A percentile compares a stretch with the other conserved stretches of the same genome.
Conservation (phyloP, 768 basidiomycete genomes). For the Polyporus arcularius region DNA sequence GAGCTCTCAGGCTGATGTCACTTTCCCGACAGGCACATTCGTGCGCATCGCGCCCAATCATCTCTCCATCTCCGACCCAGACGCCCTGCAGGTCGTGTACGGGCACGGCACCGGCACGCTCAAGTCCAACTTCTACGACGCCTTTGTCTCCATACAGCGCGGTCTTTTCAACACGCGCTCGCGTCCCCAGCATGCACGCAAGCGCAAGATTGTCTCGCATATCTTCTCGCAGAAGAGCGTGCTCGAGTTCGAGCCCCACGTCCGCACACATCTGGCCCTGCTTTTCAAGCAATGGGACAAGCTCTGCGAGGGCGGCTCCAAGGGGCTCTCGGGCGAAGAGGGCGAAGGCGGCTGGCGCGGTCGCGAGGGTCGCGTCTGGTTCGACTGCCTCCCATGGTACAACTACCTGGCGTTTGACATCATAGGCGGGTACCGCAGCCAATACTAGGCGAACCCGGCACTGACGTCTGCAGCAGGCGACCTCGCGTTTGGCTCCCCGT, state of each 20-base stretch:
- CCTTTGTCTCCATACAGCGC: constrained; percentile 39
- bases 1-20: neutral
- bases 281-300: constrained; percentile 78
- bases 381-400: constrained; percentile 73
- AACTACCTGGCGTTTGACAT: constrained; percentile 75
- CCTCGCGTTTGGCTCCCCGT: constrained; percentile 84
- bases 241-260: constrained; percentile 82
- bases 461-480: constrained; percentile 43
- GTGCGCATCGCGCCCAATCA: constrained; percentile 48
- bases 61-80: constrained; percentile 60
- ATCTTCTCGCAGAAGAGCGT: constrained; percentile 87
- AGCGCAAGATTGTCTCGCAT: constrained; percentile 88
- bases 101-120: constrained; percentile 84
- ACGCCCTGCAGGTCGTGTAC: constrained; percentile 73
- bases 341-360: constrained; percentile 67
- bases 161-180: constrained; percentile 82
- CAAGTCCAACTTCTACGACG: constrained; percentile 60
- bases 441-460: neutral
- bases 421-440: constrained; percentile 47
- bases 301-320: constrained; percentile 54
- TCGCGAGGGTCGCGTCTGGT: constrained; percentile 63
- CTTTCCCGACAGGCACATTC: constrained; percentile 33
- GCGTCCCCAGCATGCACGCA: constrained; percentile 78
- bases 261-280: constrained; percentile 63
- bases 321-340: constrained; percentile 57